Percentiles rank a stretch among this genome's conserved stretches.
Evolutionary conservation across 208 protist species (phyloP).

Genomic region (Crithidia expoeki): DNA sequence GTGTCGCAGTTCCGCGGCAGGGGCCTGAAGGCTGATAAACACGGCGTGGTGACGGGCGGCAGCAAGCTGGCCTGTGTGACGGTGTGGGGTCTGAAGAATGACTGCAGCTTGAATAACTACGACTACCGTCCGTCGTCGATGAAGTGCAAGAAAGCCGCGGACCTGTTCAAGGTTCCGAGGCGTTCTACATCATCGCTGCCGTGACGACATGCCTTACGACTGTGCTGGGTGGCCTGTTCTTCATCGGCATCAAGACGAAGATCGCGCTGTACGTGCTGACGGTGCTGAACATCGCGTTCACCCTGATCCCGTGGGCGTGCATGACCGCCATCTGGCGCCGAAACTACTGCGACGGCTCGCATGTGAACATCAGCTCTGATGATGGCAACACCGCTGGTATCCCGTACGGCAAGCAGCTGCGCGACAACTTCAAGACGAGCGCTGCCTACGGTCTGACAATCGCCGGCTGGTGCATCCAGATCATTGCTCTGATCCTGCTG

Average conservation of each 20-base stretch:
- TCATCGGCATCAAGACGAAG: constrained; percentile 37
- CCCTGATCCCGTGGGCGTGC: constrained; percentile 58
- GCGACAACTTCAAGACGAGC: constrained; percentile 41
- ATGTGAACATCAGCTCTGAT: constrained; percentile 2
- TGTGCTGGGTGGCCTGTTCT: constrained; percentile 34
- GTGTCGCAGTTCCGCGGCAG: constrained; percentile 62
- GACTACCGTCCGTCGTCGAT: constrained; percentile 26
- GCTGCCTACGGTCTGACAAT: constrained; percentile 53
- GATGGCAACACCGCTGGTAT: constrained; percentile 30
- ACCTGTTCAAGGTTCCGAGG: constrained; percentile 57
- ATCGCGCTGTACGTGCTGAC: constrained; percentile 31
- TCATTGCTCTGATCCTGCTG: constrained; percentile 40
- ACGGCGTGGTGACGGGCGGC: constrained; percentile 12
- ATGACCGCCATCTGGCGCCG: constrained; percentile 51
- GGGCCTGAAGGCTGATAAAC: constrained; percentile 12
- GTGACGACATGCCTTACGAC: constrained; percentile 34
- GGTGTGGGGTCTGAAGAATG: constrained; percentile 55
- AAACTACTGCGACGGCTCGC: constrained; percentile 34
- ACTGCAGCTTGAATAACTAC: constrained; percentile 39
- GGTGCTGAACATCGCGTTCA: constrained; percentile 20
- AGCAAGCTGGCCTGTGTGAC: constrained; percentile 53
- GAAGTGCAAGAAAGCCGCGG: constrained; percentile 18
- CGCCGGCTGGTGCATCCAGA: constrained; percentile 48
- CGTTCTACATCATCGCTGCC: constrained; percentile 71
- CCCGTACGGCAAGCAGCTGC: constrained; percentile 32